Percentiles rank a stretch among this genome's conserved stretches.
Conservation (phyloP, 2,329 filamentous ascomycete genomes). For the Botrytis hyacinthi region DNA sequence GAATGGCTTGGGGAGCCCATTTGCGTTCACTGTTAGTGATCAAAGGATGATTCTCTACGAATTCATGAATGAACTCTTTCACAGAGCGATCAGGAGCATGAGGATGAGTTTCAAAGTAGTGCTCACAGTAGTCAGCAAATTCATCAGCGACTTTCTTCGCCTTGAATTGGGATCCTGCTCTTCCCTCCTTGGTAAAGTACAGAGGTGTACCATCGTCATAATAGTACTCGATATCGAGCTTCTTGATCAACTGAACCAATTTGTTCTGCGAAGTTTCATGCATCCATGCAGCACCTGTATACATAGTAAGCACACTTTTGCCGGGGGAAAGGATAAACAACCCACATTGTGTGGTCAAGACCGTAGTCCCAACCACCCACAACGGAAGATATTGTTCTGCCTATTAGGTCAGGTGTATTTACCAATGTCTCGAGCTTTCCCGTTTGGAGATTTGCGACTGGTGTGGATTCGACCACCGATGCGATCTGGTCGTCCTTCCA, state of each 20-base stretch:
- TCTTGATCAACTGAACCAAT: conserved; percentile 44
- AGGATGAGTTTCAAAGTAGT: conserved; percentile 44
- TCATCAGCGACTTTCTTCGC: conserved; percentile 48
- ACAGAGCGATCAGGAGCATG: conserved; percentile 43
- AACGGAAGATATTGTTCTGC: conserved; percentile 36
- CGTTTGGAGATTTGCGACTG: conserved; percentile 36
- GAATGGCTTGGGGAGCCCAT: conserved; percentile 46
- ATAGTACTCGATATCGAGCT: conserved; percentile 45
- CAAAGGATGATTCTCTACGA: conserved; percentile 43
- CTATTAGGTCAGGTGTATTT: conserved; percentile 39
- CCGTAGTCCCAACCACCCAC: conserved; percentile 34
- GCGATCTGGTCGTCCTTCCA: conserved; percentile 52
- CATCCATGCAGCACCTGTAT: conserved; percentile 45
- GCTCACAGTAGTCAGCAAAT: conserved; percentile 44
- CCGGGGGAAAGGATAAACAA: conserved; percentile 34
- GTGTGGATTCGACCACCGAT: conserved; percentile 51
- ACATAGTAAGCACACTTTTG: conserved; percentile 31
- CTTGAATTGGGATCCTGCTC: conserved; percentile 46
- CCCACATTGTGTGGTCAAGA: conserved; percentile 37
- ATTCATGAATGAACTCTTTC: conserved; percentile 43
- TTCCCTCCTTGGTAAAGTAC: conserved; percentile 44
- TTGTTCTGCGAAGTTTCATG: conserved; percentile 47
- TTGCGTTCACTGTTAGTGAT: conserved; percentile 44
- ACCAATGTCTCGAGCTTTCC: conserved; percentile 42
- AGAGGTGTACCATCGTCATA: conserved; percentile 46